These are phyloP conservation scores for Cladophialophora exuberans DNA, from an alignment of 2,329 filamentous ascomycete species.

Conservation along the genomic window DNA sequence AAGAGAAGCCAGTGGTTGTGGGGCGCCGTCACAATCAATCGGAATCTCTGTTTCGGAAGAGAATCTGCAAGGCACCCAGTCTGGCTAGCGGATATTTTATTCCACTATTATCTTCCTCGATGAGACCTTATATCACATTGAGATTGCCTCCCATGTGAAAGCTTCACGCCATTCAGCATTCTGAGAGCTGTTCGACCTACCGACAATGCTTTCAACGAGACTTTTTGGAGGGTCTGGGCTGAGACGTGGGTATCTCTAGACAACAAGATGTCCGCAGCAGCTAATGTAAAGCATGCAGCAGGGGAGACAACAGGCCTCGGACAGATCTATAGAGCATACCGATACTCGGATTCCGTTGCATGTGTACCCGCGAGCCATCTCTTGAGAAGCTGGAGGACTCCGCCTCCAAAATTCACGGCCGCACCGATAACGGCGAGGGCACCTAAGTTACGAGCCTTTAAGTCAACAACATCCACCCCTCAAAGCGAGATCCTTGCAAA, in stretches of 20 bases:
- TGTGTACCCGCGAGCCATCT: too few relatives aligned
- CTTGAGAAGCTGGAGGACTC: too few relatives aligned
- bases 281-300: background rate
- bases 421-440: background rate
- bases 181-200: background rate
- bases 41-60: too few relatives aligned
- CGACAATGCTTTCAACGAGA: background rate
- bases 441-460: background rate
- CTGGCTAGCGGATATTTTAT: too few relatives aligned
- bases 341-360: background rate
- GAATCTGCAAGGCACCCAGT: too few relatives aligned
- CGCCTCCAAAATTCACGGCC: too few relatives aligned
- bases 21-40: too few relatives aligned
- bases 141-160: too few relatives aligned
- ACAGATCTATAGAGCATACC: background rate
- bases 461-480: conserved; percentile 53
- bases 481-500: conserved; percentile 69
- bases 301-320: background rate
- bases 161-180: too few relatives aligned
- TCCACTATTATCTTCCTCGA: too few relatives aligned
- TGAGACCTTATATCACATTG: too few relatives aligned
- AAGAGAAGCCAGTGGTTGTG: too few relatives aligned
- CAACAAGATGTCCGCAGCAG: background rate
- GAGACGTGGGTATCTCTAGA: background rate
- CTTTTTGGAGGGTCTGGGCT: background rate